A percentile compares a stretch with the other conserved stretches of the same genome.
These are phyloP conservation scores for Rhodamnia rubescens DNA, from an alignment of 345 rosid species.

Conservation along the genomic window DNA sequence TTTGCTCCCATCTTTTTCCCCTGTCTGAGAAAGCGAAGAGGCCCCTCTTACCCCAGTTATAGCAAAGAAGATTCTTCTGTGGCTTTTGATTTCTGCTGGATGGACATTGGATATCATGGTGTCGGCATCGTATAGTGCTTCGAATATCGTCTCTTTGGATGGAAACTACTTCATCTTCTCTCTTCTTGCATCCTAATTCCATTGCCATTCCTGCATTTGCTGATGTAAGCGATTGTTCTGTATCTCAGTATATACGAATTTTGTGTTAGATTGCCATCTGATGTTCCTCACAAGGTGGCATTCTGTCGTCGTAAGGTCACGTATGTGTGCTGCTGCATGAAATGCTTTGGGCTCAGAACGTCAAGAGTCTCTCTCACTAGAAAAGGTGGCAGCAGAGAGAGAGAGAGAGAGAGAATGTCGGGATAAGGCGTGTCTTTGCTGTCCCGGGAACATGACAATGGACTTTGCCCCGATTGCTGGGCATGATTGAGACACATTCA, in stretches of 20 bases:
- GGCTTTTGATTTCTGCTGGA: not conserved
- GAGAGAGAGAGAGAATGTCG: not conserved
- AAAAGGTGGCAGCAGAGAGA: not conserved
- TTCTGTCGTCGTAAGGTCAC: not conserved
- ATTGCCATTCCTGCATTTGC: not conserved
- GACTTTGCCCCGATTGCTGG: conserved; percentile 21
- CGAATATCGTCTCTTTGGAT: not conserved
- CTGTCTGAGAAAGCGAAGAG: not conserved
- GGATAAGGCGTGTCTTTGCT: conserved; percentile 16
- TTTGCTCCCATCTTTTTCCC: not conserved
- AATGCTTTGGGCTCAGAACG: not conserved
- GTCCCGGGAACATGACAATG: conserved; percentile 45
- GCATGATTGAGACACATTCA: conserved; percentile 32
- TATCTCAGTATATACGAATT: not conserved
- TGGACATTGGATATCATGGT: not conserved
- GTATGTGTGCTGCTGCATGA: not conserved
- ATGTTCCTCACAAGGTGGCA: not conserved
- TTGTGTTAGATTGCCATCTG: not conserved
- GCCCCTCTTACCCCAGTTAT: not conserved
- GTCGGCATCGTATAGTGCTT: not conserved
- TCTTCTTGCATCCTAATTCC: not conserved
- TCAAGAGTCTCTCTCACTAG: not conserved
- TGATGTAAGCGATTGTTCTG: not conserved
- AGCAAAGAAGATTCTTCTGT: not conserved
- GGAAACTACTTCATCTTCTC: not conserved